Evolutionary conservation across 2,329 filamentous ascomycete genomes (phyloP).

Genomic region (Neonectria coccinea): DNA sequence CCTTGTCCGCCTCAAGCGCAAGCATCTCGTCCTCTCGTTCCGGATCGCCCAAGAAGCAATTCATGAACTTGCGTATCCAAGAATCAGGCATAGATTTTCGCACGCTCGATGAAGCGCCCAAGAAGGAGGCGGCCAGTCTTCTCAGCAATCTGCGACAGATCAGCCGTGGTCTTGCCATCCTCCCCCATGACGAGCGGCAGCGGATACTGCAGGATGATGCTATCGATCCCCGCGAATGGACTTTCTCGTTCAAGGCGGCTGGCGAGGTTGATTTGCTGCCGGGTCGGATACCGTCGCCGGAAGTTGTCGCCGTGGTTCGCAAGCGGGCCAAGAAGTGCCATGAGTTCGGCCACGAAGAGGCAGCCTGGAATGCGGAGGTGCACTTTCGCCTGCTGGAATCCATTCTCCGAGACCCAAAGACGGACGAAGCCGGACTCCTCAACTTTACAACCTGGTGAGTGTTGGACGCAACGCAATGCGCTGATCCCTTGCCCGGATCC

Average conservation of each 20-base stretch:
- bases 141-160: conserved; percentile 1
- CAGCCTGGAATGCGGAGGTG: not conserved
- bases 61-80: not conserved
- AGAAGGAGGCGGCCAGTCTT: not conserved
- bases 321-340: conserved; percentile 2
- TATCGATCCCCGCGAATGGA: not conserved
- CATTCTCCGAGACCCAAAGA: not conserved
- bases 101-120: conserved; percentile 4
- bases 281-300: conserved; percentile 3
- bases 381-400: not conserved
- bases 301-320: conserved; percentile 1
- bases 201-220: not conserved
- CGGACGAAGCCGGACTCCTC: not conserved
- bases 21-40: not conserved
- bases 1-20: not conserved
- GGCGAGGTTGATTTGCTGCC: not conserved
- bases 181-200: conserved; percentile 2
- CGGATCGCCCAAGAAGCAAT: not conserved
- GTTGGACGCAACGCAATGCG: not conserved
- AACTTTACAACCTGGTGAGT: conserved; percentile 5
- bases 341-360: not conserved
- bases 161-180: conserved; percentile 1
- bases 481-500: not conserved
- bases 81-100: not conserved
- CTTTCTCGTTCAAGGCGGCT: not conserved